Conservation (phyloP, 768 basidiomycete genomes). For the Chalciporus sphaerocephalus region DNA sequence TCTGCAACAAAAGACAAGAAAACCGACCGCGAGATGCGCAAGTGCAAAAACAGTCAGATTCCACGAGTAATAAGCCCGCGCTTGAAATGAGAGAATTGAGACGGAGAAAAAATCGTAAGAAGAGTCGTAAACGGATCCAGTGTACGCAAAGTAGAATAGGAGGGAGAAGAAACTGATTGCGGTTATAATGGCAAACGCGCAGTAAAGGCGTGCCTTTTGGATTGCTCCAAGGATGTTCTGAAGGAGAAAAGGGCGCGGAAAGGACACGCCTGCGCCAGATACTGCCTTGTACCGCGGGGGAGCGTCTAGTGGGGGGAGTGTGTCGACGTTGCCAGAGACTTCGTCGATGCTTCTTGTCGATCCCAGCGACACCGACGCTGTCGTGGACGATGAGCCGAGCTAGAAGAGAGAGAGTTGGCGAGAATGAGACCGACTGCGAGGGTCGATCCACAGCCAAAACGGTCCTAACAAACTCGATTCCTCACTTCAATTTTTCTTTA, state of each 20-base stretch:
- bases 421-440: conserved; percentile 42
- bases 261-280: conserved; percentile 12
- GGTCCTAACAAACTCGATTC: conserved; percentile 15
- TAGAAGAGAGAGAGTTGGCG: conserved; percentile 32
- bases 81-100: conserved; percentile 39
- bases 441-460: conserved; percentile 45
- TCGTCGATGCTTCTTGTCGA: conserved; percentile 31
- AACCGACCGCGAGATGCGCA: conserved; percentile 41
- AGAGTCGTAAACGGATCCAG: conserved; percentile 55
- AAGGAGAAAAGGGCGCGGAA: conserved; percentile 17
- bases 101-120: conserved; percentile 55
- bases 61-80: conserved; percentile 38
- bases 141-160: conserved; percentile 28
- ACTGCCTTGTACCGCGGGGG: conserved; percentile 20
- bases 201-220: conserved; percentile 92
- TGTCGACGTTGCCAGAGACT: conserved; percentile 22
- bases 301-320: conserved; percentile 6
- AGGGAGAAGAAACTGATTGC: conserved; percentile 24
- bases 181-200: conserved; percentile 69
- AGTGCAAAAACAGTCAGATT: conserved; percentile 39
- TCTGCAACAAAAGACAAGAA: conserved; percentile 53
- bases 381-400: conserved; percentile 35
- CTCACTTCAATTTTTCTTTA: conserved; percentile 22
- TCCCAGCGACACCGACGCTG: conserved; percentile 42
- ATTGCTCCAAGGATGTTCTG: conserved; percentile 32